Percentiles rank a stretch among this genome's conserved stretches.
Evolutionary conservation across 805 yeast genomes (phyloP).

Genomic region (Lipomyces spencermartinsiae): DNA sequence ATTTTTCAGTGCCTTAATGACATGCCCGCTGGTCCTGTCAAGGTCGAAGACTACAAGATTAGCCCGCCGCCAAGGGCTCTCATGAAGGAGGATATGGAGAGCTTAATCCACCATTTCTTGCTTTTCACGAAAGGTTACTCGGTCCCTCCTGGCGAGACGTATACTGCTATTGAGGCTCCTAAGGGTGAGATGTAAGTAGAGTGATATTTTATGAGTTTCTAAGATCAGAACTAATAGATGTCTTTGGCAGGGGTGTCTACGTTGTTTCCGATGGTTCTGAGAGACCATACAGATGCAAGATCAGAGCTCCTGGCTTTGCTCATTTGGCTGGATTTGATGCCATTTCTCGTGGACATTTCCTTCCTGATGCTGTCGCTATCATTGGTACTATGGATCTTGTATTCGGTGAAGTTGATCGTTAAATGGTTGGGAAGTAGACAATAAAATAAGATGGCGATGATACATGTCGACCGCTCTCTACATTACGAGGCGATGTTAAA

Average conservation of each 20-base stretch:
- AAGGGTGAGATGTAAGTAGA: constrained; percentile 79
- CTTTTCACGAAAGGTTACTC: constrained; percentile 86
- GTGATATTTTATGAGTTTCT: not conserved
- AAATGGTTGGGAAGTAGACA: not conserved
- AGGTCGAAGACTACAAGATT: constrained; percentile 87
- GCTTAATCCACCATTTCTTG: constrained; percentile 86
- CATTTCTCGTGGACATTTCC: constrained; percentile 81
- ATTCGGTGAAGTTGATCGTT: constrained; percentile 94
- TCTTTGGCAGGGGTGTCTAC: constrained; percentile 61
- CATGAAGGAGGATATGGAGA: constrained; percentile 94
- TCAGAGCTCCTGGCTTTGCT: constrained; percentile 94
- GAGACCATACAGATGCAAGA: constrained; percentile 90
- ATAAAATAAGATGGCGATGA: not conserved
- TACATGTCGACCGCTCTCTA: not conserved
- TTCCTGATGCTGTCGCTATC: constrained; percentile 92
- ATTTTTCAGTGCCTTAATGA: constrained; percentile 88
- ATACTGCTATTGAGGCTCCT: constrained; percentile 91
- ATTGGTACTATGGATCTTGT: constrained; percentile 96
- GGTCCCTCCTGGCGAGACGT: constrained; percentile 90
- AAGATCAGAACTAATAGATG: not conserved
- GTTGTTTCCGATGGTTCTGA: constrained; percentile 88
- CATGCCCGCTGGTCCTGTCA: constrained; percentile 91
- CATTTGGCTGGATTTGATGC: constrained; percentile 89
- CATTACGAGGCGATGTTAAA: not conserved
- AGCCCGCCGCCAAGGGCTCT: constrained; percentile 78